A percentile compares a stretch with the other conserved stretches of the same genome.
phyloP scores from a whole-genome alignment of 257 asterid species.

The Jasminum sambac region DNA sequence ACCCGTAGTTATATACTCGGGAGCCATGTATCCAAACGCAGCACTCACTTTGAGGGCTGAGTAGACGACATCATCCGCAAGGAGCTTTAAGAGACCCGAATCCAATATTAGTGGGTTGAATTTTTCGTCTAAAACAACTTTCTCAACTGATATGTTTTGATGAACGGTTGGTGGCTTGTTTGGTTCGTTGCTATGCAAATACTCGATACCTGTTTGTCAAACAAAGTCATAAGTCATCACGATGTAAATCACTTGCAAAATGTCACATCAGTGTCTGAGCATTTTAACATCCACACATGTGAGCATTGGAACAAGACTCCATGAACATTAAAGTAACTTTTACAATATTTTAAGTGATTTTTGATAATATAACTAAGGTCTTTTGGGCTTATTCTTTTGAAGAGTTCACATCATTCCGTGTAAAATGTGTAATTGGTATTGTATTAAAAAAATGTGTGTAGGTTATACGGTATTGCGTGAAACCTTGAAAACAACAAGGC shows the following conservation, averaged over 20 bases:
- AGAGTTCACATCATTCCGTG: too few relatives aligned
- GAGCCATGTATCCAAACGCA: slow-evolving; percentile 94
- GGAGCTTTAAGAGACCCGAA: slow-evolving; percentile 80
- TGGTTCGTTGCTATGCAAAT: slow-evolving; percentile 61
- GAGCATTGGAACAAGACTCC: too few relatives aligned
- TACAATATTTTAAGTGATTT: background rate
- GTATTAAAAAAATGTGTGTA: too few relatives aligned
- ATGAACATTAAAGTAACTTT: background rate
- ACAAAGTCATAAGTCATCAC: slow-evolving; percentile 2
- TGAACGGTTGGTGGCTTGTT: slow-evolving; percentile 77
- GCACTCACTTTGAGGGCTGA: slow-evolving; percentile 97
- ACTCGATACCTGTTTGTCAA: slow-evolving; percentile 60
- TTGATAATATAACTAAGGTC: background rate
- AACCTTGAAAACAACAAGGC: too few relatives aligned
- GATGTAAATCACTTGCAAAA: too few relatives aligned
- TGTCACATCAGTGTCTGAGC: too few relatives aligned
- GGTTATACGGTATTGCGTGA: too few relatives aligned
- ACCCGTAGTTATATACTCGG: slow-evolving; percentile 90
- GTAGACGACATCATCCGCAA: slow-evolving; percentile 87
- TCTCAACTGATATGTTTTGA: slow-evolving; percentile 83
- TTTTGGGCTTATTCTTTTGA: too few relatives aligned
- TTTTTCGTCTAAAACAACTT: slow-evolving; percentile 60
- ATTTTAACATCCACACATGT: too few relatives aligned
- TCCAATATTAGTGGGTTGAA: slow-evolving; percentile 73
- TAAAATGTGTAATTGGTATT: too few relatives aligned